Evolutionary conservation across 495 filamentous ascomycete genomes (phyloP), one percentile per base, ranked within the genome.

Genomic region (Annulohypoxylon bovei): DNA sequence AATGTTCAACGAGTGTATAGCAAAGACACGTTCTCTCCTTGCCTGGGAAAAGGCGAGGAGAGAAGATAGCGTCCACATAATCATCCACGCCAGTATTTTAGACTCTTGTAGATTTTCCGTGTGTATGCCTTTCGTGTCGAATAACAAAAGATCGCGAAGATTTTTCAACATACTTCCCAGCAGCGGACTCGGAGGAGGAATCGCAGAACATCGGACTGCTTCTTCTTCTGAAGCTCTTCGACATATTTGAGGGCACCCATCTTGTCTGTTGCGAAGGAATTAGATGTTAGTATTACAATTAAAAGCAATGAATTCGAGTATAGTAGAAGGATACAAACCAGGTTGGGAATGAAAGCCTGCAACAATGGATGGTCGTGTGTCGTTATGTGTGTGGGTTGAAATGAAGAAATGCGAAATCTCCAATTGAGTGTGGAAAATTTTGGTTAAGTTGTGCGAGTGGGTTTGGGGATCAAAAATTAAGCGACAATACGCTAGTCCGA

Each of bases 141-240:
- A 20, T n/a, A 42, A 30, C 23, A 55, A 60, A 54, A 52, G 47
- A 63, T 72, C 59, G 67, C 53, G 73, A 75, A 86, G 76, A 75
- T 79, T 81, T 79, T 81, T 85, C 80, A 87, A 89, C 95, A 92
- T 90, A 98, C 95, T 92, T 99, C 95, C 95, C 95, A 99, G 93
- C 96, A 98, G 86, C 95, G 94, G 80, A 99, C 96, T 81, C 95
- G 94, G 81, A 97, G 92, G 84, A 99, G 89, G 89, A 99, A 99
- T 87, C 94, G 95, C 84, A 98, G 90, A 74, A 98, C 91, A 85
- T 99, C 95, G 79, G 92, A 96, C 88, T 99, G 95, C 92, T 99
- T 99, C 92, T 97, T 97, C 92, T 98, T 98, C 81, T 96, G 92
- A 82, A 99, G 90, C 89, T 99, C 95, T 88, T 98, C 95, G 84